These are phyloP conservation scores for Nannochloropsis granulata DNA, from an alignment of 108 stramenopile genomes.

Conservation along the genomic window DNA sequence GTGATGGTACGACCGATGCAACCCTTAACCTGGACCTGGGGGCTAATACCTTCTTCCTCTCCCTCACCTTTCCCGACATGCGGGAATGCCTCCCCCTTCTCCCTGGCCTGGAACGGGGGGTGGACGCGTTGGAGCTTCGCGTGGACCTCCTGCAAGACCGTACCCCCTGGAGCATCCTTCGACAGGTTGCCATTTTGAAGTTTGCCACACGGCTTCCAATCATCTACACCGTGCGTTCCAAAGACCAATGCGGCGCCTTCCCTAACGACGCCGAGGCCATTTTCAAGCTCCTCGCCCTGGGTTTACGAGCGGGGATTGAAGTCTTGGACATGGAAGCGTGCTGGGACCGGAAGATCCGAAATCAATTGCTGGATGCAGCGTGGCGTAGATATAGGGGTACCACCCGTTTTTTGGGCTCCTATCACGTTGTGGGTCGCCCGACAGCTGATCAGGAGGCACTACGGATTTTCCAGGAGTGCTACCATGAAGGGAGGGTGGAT, in stretches of 20 bases:
- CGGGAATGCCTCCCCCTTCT: slow-evolving; percentile 3
- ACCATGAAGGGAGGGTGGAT: slow-evolving; percentile 66
- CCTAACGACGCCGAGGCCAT: slow-evolving; percentile 65
- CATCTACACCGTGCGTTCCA: slow-evolving; percentile 81
- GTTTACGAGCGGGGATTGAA: slow-evolving; percentile 77
- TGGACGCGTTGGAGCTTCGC: slow-evolving; percentile 34
- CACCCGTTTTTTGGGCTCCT: slow-evolving; percentile 70
- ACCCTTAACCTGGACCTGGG: slow-evolving; percentile 11
- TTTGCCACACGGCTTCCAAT: slow-evolving; percentile 49
- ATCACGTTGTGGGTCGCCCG: slow-evolving; percentile 70
- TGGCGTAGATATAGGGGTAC: slow-evolving; percentile 40
- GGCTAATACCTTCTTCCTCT: slow-evolving; percentile 36
- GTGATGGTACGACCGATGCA: not conserved
- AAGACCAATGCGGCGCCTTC: slow-evolving; percentile 80
- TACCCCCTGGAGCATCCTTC: slow-evolving; percentile 6
- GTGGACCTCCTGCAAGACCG: slow-evolving; percentile 28
- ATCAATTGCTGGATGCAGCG: slow-evolving; percentile 34
- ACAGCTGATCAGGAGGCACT: slow-evolving; percentile 46
- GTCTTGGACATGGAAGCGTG: slow-evolving; percentile 86
- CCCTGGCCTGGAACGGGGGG: slow-evolving; percentile 14
- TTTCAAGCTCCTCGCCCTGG: slow-evolving; percentile 47
- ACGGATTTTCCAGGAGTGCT: slow-evolving; percentile 61
- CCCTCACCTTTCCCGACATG: slow-evolving; percentile 31
- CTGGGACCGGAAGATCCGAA: slow-evolving; percentile 53
- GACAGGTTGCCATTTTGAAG: slow-evolving; percentile 23